Evolutionary conservation across 208 protist genomes (phyloP).

Genomic region (Acanthamoeba castellanii): DNA sequence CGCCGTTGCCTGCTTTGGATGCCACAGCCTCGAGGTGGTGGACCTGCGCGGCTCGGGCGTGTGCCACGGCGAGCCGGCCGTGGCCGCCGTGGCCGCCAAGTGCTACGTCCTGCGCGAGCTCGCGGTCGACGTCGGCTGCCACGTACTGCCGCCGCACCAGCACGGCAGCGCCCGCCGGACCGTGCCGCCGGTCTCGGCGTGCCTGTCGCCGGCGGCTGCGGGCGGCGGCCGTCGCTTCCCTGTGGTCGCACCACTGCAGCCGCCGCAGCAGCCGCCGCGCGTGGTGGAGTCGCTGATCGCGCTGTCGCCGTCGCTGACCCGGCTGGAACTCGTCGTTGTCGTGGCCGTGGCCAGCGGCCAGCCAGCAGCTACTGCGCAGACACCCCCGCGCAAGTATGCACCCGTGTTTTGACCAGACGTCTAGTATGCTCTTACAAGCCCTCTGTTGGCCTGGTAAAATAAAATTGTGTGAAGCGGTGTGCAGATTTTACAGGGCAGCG

Average conservation of each 20-base stretch:
- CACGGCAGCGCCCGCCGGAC: neutral
- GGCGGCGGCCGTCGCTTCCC: too few species aligned
- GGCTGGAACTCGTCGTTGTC: neutral
- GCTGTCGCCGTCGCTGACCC: neutral
- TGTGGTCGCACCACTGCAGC: neutral
- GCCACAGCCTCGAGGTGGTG: conserved; percentile 38
- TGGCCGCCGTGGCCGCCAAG: neutral
- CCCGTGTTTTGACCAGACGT: neutral
- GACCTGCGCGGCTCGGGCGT: conserved; percentile 3
- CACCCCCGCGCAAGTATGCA: neutral
- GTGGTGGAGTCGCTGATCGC: neutral
- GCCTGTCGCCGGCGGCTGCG: neutral
- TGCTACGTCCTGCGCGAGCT: conserved; percentile 12
- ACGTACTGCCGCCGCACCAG: neutral
- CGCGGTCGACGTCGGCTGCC: neutral
- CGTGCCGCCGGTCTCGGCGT: too few species aligned
- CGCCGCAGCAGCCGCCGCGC: neutral
- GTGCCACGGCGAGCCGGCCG: neutral
- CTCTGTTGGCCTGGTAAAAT: too few species aligned
- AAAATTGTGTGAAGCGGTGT: too few species aligned
- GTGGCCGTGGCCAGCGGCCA: neutral
- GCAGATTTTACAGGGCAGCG: too few species aligned
- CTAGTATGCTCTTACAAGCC: too few species aligned
- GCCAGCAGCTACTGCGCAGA: neutral
- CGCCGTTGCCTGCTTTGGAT: neutral